Base-by-base conservation (phyloP, 1,139 yeast genomes). In the Taphrina populina region DNA sequence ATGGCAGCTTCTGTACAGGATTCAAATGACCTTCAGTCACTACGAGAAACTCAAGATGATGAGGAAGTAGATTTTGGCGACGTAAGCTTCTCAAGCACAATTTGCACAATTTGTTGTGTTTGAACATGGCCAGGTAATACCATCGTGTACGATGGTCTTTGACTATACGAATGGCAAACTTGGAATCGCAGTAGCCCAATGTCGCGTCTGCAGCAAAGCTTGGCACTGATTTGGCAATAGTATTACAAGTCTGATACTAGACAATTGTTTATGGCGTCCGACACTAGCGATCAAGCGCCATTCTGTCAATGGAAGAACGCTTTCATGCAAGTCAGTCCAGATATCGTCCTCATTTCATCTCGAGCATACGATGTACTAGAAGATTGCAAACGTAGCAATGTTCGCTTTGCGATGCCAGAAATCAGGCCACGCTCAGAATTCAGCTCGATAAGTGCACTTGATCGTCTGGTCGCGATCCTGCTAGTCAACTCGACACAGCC, bases 381-480 rank as follows among this genome's bases (percentile, higher is more conserved):
- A 15, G 57, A 51, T 15, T 52, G 39, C 4, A 26, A 40, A 3
- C 49, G 47, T 3, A 17, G 20, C 40, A 41, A 37, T 8, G 30
- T 23, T 2, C 27, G 33, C 24, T 17, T 24, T 11, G 44, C 45
- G 21, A n/a, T 24, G 10, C 15, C 41, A n/a, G 41, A 35, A 40
- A 51, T 60, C 20, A 44, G 62, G 15, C 62, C 62, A 2, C 32
- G 58, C n/a, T 41, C 49, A 21, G 62, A 60, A 21, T 60, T 60
- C 37, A 26, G 55, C n/a, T 17, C 45, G n/a, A 29, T 6, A 24
- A 24, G 26, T 17, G 30, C 47, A 4, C 13, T 17, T 1, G 19
- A 20, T 20, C 23, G n/a, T 11, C 20, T 46, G 11, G 15, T 20
- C 6, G n/a, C 33, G 41, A n/a, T 8, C 41, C 7, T 19, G 4